A percentile compares a stretch with the other conserved stretches of the same genome.
Evolutionary conservation across 2,329 filamentous ascomycete species (phyloP).

Genomic region (Aspergillus sergii): DNA sequence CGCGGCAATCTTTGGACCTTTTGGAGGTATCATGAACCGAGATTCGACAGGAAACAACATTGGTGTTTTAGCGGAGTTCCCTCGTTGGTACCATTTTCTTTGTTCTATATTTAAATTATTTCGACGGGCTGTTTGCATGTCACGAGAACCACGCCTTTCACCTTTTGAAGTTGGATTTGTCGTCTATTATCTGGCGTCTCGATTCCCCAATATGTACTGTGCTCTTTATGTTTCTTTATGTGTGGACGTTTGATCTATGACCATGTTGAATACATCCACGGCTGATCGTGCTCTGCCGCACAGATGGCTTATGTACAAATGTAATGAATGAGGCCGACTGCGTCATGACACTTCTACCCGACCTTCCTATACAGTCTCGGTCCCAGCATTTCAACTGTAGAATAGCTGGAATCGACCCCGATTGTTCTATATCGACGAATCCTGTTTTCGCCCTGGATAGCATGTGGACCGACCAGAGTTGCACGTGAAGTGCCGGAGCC

Average conservation of each 20-base stretch:
- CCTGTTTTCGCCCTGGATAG: not conserved
- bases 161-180: constrained; percentile 20
- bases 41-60: constrained; percentile 19
- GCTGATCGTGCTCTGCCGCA: not conserved
- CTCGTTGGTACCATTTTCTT: constrained; percentile 5
- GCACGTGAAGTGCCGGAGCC: not conserved
- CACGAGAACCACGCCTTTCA: constrained; percentile 16
- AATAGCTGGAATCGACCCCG: not conserved
- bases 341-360: no score
- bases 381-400: not conserved
- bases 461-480: not conserved
- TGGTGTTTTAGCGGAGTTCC: constrained; percentile 30
- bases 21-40: constrained; percentile 9
- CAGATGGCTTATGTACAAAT: not conserved
- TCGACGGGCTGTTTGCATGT: constrained; percentile 7
- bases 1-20: constrained; percentile 27
- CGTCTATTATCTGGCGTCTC: constrained; percentile 25
- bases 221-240: constrained; percentile 13
- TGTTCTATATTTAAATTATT: not conserved
- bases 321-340: not conserved
- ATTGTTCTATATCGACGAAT: not conserved
- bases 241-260: constrained; percentile 3
- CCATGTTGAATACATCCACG: not conserved
- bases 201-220: constrained; percentile 33
- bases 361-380: not conserved